Conservation (phyloP, 371 early-diverging fungal genomes). For the Circinella umbellata region DNA sequence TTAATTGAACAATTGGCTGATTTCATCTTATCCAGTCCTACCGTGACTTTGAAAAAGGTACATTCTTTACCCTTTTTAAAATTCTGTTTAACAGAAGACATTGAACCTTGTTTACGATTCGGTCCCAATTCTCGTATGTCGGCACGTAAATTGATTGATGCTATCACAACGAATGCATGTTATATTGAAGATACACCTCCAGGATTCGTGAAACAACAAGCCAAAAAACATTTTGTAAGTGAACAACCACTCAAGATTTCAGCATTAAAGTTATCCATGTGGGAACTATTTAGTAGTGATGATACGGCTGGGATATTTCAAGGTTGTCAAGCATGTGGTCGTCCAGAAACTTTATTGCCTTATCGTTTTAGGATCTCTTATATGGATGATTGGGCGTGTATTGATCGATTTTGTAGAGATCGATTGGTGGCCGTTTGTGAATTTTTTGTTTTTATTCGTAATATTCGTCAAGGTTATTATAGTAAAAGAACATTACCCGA, state of each 20-base stretch:
- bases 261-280: constrained; percentile 60
- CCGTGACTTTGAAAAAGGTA: constrained; percentile 68
- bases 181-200: constrained; percentile 73
- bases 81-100: constrained; percentile 84
- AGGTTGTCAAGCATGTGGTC: constrained; percentile 92
- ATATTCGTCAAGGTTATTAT: constrained; percentile 85
- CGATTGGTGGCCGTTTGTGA: constrained; percentile 90
- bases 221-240: constrained; percentile 35
- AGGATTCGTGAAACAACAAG: constrained; percentile 75
- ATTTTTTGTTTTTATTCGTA: constrained; percentile 90
- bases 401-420: constrained; percentile 88
- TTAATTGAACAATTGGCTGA: constrained; percentile 81
- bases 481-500: constrained; percentile 74
- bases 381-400: constrained; percentile 81
- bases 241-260: constrained; percentile 59
- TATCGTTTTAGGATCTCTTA: constrained; percentile 84
- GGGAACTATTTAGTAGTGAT: constrained; percentile 68
- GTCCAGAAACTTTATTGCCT: constrained; percentile 56
- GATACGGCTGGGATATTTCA: constrained; percentile 22
- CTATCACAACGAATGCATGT: constrained; percentile 80
- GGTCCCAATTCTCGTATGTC: constrained; percentile 87
- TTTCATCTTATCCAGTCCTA: constrained; percentile 69
- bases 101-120: constrained; percentile 89
- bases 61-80: constrained; percentile 80
- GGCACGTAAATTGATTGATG: constrained; percentile 85